A percentile compares a stretch with the other conserved stretches of the same genome.
phyloP scores from a whole-genome alignment of 257 asterid genomes.

The Perilla frutescens region DNA sequence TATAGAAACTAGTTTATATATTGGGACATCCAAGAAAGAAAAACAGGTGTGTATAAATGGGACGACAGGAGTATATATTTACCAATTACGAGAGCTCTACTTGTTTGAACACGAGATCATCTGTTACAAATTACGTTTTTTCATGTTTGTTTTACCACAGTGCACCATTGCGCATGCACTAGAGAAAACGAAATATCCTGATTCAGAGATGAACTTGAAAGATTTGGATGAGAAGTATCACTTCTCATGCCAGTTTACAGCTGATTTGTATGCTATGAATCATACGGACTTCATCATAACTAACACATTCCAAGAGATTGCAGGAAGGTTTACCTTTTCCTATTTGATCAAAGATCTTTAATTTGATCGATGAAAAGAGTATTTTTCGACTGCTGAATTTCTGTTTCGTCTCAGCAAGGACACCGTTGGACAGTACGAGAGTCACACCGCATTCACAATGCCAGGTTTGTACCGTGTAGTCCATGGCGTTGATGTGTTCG shows the following conservation, averaged over 20 bases:
- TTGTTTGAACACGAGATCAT: too few relatives aligned
- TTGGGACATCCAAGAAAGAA: too few relatives aligned
- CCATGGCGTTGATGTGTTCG: conserved; percentile 90
- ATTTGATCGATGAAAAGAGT: not conserved
- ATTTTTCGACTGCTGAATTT: not conserved
- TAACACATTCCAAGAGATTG: conserved; percentile 96
- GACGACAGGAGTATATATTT: too few relatives aligned
- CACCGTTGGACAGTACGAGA: conserved; percentile 96
- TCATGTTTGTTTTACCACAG: conserved; percentile 42
- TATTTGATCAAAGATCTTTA: too few relatives aligned
- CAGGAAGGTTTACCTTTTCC: conserved; percentile 67
- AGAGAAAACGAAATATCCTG: conserved; percentile 95
- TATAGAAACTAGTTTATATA: too few relatives aligned
- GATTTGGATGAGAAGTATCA: conserved; percentile 91
- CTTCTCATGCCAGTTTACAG: conserved; percentile 95
- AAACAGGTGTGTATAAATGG: too few relatives aligned
- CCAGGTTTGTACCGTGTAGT: conserved; percentile 95
- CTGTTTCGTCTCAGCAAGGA: conserved; percentile 64
- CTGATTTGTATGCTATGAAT: conserved; percentile 96
- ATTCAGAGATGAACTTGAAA: conserved; percentile 79
- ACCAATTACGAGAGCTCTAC: too few relatives aligned
- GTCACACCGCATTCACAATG: conserved; percentile 96
- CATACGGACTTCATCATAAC: conserved; percentile 98
- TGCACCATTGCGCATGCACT: conserved; percentile 95
- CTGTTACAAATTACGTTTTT: not conserved